phyloP scores from a whole-genome alignment of 345 rosid species.

The Salix caprea region DNA sequence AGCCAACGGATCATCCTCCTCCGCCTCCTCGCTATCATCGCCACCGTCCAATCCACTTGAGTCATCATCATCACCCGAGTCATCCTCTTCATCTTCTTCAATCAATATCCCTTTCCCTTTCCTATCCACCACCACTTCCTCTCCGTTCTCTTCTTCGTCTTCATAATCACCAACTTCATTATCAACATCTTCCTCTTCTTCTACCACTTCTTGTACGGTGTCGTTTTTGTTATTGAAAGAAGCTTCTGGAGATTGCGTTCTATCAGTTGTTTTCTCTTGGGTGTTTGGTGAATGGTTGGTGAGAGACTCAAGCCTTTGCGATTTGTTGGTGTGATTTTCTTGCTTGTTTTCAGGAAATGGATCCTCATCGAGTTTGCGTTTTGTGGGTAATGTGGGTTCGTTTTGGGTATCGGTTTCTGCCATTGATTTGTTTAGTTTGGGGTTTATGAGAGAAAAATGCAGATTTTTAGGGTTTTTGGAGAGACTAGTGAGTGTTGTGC shows the following conservation, averaged over 20 bases:
- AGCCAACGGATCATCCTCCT: slow-evolving; percentile 87
- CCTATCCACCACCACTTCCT: slow-evolving; percentile 20
- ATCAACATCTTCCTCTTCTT: slow-evolving; percentile 4
- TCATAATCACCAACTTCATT: slow-evolving; percentile 14
- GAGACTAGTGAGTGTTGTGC: background rate
- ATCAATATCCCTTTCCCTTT: slow-evolving; percentile 32
- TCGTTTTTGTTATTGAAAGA: background rate
- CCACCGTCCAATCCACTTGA: slow-evolving; percentile 37
- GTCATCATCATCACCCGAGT: slow-evolving; percentile 22
- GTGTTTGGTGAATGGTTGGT: slow-evolving; percentile 1
- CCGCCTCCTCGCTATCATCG: slow-evolving; percentile 56
- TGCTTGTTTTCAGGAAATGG: slow-evolving; percentile 3
- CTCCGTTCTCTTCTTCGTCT: slow-evolving; percentile 34
- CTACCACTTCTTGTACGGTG: slow-evolving; percentile 6
- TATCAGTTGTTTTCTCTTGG: background rate
- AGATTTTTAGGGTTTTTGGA: slow-evolving; percentile 3
- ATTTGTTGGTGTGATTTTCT: slow-evolving; percentile 28
- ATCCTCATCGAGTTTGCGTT: slow-evolving; percentile 50
- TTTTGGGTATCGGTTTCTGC: slow-evolving; percentile 42
- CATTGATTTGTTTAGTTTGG: slow-evolving; percentile 34
- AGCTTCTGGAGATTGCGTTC: background rate
- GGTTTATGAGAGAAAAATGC: background rate
- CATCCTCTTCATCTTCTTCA: slow-evolving; percentile 34
- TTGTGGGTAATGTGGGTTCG: slow-evolving; percentile 50
- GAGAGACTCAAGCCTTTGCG: slow-evolving; percentile 34